Evolutionary conservation across 352 stramenopile species (phyloP).

Genomic region (Phytophthora tentaculata): DNA sequence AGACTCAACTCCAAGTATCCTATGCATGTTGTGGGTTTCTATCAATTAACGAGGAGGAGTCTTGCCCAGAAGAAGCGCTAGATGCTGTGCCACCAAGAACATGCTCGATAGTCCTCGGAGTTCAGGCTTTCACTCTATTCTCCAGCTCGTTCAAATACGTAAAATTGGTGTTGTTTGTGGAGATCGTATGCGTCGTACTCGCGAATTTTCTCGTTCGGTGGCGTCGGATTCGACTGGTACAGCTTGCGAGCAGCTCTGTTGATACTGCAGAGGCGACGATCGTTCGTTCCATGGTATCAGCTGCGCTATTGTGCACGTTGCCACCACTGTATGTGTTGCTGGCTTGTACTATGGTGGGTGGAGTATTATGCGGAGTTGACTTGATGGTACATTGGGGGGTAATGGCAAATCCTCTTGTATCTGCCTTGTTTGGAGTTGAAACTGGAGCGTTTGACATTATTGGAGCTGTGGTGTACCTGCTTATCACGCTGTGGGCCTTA

Average conservation of each 20-base stretch:
- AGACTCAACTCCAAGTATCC: slow-evolving; percentile 40
- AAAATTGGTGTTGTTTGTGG: slow-evolving; percentile 37
- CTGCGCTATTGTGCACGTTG: slow-evolving; percentile 46
- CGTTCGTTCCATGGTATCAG: slow-evolving; percentile 37
- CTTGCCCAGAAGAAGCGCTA: slow-evolving; percentile 60
- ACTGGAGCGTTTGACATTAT: slow-evolving; percentile 35
- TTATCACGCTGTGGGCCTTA: slow-evolving; percentile 38
- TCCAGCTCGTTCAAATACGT: slow-evolving; percentile 47
- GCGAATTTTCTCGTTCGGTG: slow-evolving; percentile 63
- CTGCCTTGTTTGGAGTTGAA: slow-evolving; percentile 51
- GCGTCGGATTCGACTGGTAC: slow-evolving; percentile 46
- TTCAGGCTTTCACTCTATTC: slow-evolving; percentile 43
- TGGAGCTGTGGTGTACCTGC: slow-evolving; percentile 22
- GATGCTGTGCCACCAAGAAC: slow-evolving; percentile 42
- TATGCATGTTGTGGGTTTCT: slow-evolving; percentile 67
- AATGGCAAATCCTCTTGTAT: slow-evolving; percentile 40
- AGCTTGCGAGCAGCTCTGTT: slow-evolving; percentile 30
- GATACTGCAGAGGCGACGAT: slow-evolving; percentile 34
- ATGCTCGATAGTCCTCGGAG: slow-evolving; percentile 39
- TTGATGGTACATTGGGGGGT: slow-evolving; percentile 47
- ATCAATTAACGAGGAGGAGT: slow-evolving; percentile 36
- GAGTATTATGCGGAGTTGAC: slow-evolving; percentile 47
- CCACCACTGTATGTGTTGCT: slow-evolving; percentile 45
- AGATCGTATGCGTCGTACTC: slow-evolving; percentile 43
- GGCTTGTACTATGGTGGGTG: slow-evolving; percentile 27